Percentiles rank a stretch among this genome's conserved stretches.
These are phyloP conservation scores for Thielaviopsis cerberus DNA, from an alignment of 2,329 filamentous ascomycete species.

Conservation along the genomic window DNA sequence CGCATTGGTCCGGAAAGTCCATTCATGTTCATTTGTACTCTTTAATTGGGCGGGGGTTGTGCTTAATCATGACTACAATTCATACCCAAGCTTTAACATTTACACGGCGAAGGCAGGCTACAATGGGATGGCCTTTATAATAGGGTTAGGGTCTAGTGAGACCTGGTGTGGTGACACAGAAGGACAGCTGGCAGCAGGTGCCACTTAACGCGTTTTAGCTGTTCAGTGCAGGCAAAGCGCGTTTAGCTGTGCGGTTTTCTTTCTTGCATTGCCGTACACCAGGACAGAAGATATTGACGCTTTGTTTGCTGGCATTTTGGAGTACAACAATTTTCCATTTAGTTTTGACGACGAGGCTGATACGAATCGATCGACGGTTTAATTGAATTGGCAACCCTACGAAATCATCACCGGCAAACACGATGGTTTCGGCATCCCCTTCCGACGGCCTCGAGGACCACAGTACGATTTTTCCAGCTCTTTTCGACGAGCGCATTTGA, in stretches of 20 bases:
- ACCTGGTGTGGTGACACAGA: background rate
- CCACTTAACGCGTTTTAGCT: background rate
- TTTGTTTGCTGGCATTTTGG: background rate
- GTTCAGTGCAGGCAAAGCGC: background rate
- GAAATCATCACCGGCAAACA: background rate
- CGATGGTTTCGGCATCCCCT: background rate
- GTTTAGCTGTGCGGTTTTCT: background rate
- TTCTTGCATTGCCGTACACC: background rate
- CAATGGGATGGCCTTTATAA: background rate
- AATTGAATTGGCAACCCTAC: background rate
- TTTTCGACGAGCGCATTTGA: background rate
- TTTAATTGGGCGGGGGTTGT: too few relatives aligned
- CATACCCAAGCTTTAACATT: too few relatives aligned
- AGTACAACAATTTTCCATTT: background rate
- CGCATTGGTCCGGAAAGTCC: background rate
- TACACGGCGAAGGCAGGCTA: background rate
- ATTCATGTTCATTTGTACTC: background rate
- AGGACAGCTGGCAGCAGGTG: background rate
- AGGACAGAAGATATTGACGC: background rate
- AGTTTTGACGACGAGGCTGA: background rate
- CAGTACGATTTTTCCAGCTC: background rate
- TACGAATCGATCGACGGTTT: background rate
- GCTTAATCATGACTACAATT: too few relatives aligned
- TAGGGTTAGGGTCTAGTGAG: background rate
- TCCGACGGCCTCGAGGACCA: slow-evolving; percentile 9